phyloP scores from a whole-genome alignment of 2,329 filamentous ascomycete species.

The Penicillium sp. region DNA sequence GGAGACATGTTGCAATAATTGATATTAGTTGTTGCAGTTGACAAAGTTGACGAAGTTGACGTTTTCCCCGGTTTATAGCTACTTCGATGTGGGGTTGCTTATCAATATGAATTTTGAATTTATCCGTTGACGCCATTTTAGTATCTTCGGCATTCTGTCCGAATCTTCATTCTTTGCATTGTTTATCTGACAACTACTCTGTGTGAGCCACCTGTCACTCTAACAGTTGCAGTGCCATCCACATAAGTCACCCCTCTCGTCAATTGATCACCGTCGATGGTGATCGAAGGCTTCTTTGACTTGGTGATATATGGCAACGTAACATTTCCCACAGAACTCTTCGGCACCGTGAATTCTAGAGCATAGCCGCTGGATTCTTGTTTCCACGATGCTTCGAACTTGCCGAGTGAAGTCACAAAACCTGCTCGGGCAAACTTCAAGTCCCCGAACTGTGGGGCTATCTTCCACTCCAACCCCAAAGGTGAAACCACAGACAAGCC shows the following conservation, averaged over 20 bases:
- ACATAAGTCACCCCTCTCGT: slow-evolving; percentile 19
- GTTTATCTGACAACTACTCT: slow-evolving; percentile 18
- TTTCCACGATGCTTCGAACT: slow-evolving; percentile 35
- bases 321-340: slow-evolving; percentile 24
- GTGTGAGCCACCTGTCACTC: slow-evolving; percentile 25
- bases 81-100: slow-evolving; percentile 11
- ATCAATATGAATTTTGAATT: slow-evolving; percentile 1
- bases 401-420: slow-evolving; percentile 50
- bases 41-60: neutral
- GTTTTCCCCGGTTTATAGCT: neutral
- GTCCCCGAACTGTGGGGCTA: slow-evolving; percentile 50
- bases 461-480: slow-evolving; percentile 45
- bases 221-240: slow-evolving; percentile 22
- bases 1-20: slow-evolving; percentile 14
- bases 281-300: slow-evolving; percentile 26
- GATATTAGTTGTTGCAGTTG: neutral
- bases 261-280: slow-evolving; percentile 24
- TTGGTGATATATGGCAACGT: slow-evolving; percentile 24
- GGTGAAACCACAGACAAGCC: slow-evolving; percentile 46
- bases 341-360: slow-evolving; percentile 24
- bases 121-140: neutral
- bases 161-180: neutral
- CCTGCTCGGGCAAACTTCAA: slow-evolving; percentile 47
- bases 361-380: slow-evolving; percentile 17
- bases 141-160: neutral